Base-by-base conservation (phyloP, 192 early-diverging fungal species). In the Mortierella antarctica region DNA sequence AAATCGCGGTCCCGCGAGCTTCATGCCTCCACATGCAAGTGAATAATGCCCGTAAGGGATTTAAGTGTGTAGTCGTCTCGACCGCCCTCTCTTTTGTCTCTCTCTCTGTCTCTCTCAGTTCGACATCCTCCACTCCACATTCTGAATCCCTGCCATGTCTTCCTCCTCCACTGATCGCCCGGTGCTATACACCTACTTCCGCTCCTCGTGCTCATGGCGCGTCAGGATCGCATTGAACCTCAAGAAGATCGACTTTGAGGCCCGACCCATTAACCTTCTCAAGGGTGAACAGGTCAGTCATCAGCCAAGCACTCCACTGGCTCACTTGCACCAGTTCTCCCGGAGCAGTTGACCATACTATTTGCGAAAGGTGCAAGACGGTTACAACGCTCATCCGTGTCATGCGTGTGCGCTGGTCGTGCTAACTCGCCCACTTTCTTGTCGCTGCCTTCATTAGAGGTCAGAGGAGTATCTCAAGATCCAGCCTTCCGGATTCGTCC, bases 191-290 rank as follows among this genome's bases (percentile, higher is more conserved):
- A 74, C 85, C 6, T 97, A 95, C 85, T 96, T 85, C 76, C 89
- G 95, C 39, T 93, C 92, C 40, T 91, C 90, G 42, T 90, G 87
- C 66, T 86, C 90, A 5, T 95, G 89, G 78, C 89, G 96, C 70
- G 91, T 96, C 47, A 80, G 94, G 40, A 90, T 93, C 48, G 90
- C 88, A 23, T 86, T 98, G 15, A 84, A 86, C 62, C 88, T 86
- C 88, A 98, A 98, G 74, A 85, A 84, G 53, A 89, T 97, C 55
- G 82, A 84, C 7, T 94, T 93, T 79, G 91, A 95, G 46, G 45
- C 71, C 15, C 74, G 74, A 6, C 83, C 84, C 15, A 85, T 98
- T 39, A 91, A 95, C 76, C 85, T 98, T 13, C 62, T 92, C 57
- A 91, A 91, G 61, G 83, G 83, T 67, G 96, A 96, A 74, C 93